Evolutionary conservation across 179 eudicot species (phyloP), one percentile per base, ranked within the genome.

Genomic region (Gypsophila paniculata): DNA sequence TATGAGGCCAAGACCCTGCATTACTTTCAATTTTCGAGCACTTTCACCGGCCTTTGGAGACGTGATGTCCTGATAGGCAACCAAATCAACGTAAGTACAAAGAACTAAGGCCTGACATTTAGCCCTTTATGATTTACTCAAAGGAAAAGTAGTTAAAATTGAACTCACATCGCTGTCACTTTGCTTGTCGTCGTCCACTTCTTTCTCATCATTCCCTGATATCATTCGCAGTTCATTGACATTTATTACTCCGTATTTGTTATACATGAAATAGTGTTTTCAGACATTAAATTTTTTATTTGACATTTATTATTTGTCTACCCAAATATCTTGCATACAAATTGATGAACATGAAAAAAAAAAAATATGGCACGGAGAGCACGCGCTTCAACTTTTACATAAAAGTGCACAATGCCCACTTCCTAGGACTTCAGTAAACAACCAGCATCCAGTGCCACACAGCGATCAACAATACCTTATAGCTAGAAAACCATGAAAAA

Each of bases 1-100:
- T 38, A 77, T 61, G 65, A 88, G 80, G 76, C 88, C 92, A 74
- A 88, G 88, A 67, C 60, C 78, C 70, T 80, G 88, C 92, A 88
- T 86, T 38, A 88, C 87, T 77, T 86, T 88, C 76, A 76, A 60
- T 79, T 85, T 85, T 69, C 90, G 79, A 69, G 72, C 81, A 58
- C 68, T 66, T 64, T 80, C 82, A 67, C 62, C 76, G 3, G 81
- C 51, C 53, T 71, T 77, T 80, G 70, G 82, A 34, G 74, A 38
- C 46, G 59, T 80, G 21, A 49, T 21, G 34, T 57, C 82, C 85
- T 82, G 76, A 34, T 55, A 66, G 39, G 63, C 68, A 62, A 53
- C 64, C 53, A 12, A 19, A 44, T 70, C 32, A 65, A 25, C 7
- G 61, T 52, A 32, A 36, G 49, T 38, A n/a, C 39, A 17, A 68